phyloP scores from a whole-genome alignment of 2,329 filamentous ascomycete genomes.

The Neoarthrinium moseri region DNA sequence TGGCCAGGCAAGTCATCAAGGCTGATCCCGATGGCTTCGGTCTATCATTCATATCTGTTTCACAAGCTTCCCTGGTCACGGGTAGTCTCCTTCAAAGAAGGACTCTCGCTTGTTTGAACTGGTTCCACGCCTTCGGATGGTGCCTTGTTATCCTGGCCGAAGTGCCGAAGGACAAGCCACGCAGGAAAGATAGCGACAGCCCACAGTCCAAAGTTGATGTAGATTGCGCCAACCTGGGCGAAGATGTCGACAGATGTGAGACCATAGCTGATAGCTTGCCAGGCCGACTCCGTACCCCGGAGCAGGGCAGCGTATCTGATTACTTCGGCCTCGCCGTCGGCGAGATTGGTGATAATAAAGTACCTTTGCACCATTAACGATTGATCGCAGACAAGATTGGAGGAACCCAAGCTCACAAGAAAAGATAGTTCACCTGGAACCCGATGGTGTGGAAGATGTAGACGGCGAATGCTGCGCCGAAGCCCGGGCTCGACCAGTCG shows the following conservation, averaged over 20 bases:
- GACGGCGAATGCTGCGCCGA: slow-evolving; percentile 64
- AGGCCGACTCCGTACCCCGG: slow-evolving; percentile 69
- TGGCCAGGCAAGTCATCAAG: too few species aligned
- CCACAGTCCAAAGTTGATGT: slow-evolving; percentile 71
- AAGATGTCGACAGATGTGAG: slow-evolving; percentile 61
- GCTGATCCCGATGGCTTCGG: too few species aligned
- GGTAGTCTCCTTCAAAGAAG: too few species aligned
- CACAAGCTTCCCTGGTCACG: too few species aligned
- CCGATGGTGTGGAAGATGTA: slow-evolving; percentile 66
- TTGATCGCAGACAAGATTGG: too few species aligned
- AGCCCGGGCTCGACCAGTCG: slow-evolving; percentile 65
- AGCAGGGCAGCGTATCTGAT: slow-evolving; percentile 68
- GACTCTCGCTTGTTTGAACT: neutral
- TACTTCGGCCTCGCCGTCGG: slow-evolving; percentile 59
- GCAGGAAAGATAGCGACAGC: slow-evolving; percentile 61
- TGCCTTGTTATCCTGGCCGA: slow-evolving; percentile 41
- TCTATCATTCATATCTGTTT: too few species aligned
- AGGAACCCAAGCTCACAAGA: slow-evolving; percentile 50
- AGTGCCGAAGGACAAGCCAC: slow-evolving; percentile 63
- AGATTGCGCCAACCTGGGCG: slow-evolving; percentile 63
- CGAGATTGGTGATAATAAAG: slow-evolving; percentile 68
- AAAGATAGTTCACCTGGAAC: slow-evolving; percentile 75
- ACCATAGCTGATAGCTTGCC: slow-evolving; percentile 72
- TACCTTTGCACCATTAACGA: slow-evolving; percentile 42
- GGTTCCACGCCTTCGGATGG: neutral